These are phyloP conservation scores for Aspergillus affinis DNA, from an alignment of 495 filamentous ascomycete genomes.

Conservation along the genomic window DNA sequence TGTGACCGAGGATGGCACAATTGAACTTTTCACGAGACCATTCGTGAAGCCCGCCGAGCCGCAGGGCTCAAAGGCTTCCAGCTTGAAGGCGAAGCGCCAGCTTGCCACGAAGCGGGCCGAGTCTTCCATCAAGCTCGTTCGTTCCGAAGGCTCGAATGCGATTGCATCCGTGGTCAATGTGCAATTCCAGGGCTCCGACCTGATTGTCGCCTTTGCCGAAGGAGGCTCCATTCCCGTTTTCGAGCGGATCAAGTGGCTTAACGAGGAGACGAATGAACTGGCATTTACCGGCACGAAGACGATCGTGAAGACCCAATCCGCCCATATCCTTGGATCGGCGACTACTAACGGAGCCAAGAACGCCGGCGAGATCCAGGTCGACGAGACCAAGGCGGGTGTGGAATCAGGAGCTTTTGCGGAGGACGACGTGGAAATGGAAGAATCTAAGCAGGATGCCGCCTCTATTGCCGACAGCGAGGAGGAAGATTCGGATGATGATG, in stretches of 20 bases:
- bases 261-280: slow-evolving; percentile 47
- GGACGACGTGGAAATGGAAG: slow-evolving; percentile 53
- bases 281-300: slow-evolving; percentile 46
- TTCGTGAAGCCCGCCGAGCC: slow-evolving; percentile 40
- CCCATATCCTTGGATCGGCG: slow-evolving; percentile 38
- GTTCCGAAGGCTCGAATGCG: slow-evolving; percentile 43
- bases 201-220: slow-evolving; percentile 54
- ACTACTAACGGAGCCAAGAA: slow-evolving; percentile 62
- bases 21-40: slow-evolving; percentile 57
- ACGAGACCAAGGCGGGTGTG: slow-evolving; percentile 76
- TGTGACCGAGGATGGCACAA: slow-evolving; percentile 53
- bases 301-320: slow-evolving; percentile 46
- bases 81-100: slow-evolving; percentile 46
- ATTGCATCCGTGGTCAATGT: slow-evolving; percentile 48
- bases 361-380: slow-evolving; percentile 59
- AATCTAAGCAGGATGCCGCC: slow-evolving; percentile 37
- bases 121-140: slow-evolving; percentile 48
- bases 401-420: slow-evolving; percentile 38
- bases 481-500: slow-evolving; percentile 43
- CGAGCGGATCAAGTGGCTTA: slow-evolving; percentile 52
- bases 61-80: slow-evolving; percentile 28
- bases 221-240: slow-evolving; percentile 57
- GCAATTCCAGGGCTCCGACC: slow-evolving; percentile 47
- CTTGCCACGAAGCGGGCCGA: slow-evolving; percentile 52
- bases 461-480: slow-evolving; percentile 39